Evolutionary conservation across 129 eudicot genomes (phyloP).

Genomic region (Smallanthus sonchifolius): DNA sequence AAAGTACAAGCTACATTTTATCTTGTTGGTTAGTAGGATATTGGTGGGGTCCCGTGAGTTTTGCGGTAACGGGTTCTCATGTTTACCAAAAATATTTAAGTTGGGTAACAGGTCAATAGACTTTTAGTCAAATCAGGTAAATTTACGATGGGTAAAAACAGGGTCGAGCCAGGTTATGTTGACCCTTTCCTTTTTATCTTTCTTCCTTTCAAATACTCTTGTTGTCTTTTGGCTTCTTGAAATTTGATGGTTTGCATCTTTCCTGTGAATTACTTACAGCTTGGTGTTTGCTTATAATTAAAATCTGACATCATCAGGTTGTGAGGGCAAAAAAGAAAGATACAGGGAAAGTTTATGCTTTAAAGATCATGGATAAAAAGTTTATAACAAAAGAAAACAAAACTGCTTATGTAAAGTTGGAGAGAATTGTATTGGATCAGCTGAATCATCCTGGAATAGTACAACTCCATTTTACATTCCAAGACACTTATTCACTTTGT

Average conservation of each 20-base stretch:
- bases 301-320: conserved; percentile 48
- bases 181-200: not conserved
- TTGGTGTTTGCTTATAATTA: not conserved
- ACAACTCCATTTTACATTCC: conserved; percentile 85
- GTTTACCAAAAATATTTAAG: no score
- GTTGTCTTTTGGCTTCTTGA: not conserved
- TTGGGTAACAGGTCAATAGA: not conserved
- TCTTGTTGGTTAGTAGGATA: no score
- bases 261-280: not conserved
- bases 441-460: conserved; percentile 93
- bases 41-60: no score
- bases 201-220: not conserved
- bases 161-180: not conserved
- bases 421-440: conserved; percentile 97
- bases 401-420: conserved; percentile 93
- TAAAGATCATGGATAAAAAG: conserved; percentile 98
- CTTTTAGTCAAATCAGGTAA: not conserved
- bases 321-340: conserved; percentile 96
- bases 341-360: conserved; percentile 76
- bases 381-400: conserved; percentile 97
- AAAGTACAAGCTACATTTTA: no score
- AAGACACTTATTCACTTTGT: conserved; percentile 89
- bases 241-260: not conserved
- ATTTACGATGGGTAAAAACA: not conserved
- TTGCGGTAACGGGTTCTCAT: no score